Percentiles rank a stretch among this genome's conserved stretches.
Conservation (phyloP, 345 rosid species). For the Syzygium jambos region DNA sequence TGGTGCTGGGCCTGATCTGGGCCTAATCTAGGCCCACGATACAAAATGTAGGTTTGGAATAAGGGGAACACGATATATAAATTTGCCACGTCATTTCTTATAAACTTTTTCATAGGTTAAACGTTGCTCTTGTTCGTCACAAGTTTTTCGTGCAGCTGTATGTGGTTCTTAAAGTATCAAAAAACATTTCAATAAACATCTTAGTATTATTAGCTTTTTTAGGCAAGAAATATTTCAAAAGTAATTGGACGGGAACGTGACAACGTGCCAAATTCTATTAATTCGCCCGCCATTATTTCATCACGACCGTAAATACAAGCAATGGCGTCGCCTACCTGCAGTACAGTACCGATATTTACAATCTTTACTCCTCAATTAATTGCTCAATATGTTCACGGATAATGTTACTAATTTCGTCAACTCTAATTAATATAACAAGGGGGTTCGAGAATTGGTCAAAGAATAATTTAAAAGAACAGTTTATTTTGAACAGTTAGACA, state of each 20-base stretch:
- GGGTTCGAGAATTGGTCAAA: too few relatives aligned
- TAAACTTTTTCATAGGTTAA: neutral
- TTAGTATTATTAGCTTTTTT: neutral
- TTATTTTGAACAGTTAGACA: too few relatives aligned
- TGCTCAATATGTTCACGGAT: too few relatives aligned
- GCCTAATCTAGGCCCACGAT: neutral
- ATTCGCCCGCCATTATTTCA: neutral
- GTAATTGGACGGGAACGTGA: neutral
- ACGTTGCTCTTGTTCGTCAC: neutral
- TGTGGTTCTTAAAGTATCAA: neutral
- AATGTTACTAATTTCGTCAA: too few relatives aligned
- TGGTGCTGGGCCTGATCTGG: neutral
- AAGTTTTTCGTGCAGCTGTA: neutral
- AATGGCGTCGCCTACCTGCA: neutral
- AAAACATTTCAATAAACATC: neutral
- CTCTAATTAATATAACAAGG: too few relatives aligned
- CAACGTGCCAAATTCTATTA: neutral
- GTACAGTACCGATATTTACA: neutral
- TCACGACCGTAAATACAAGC: neutral
- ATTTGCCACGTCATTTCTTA: neutral
- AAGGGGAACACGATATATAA: neutral
- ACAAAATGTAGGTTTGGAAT: neutral
- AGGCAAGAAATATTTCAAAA: neutral
- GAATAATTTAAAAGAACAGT: too few relatives aligned
- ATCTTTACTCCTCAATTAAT: neutral